phyloP scores from a whole-genome alignment of 225 moss, liverwort and hornwort genomes.

The Bryum argenteum region DNA sequence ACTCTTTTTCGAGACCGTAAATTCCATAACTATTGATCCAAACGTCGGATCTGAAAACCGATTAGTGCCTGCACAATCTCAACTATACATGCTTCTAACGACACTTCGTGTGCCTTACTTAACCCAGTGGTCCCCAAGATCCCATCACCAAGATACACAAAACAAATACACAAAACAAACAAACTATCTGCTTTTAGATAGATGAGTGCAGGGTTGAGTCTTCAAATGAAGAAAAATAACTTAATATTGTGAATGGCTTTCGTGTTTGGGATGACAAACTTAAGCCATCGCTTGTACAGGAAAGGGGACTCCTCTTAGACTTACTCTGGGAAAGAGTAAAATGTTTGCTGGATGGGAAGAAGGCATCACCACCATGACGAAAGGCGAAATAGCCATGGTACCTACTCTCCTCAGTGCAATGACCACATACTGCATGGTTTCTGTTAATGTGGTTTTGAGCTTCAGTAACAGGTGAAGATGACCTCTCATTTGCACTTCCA shows the following conservation, averaged over 20 bases:
- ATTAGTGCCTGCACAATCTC: too few species aligned
- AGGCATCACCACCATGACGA: constrained; percentile 74
- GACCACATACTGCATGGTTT: constrained; percentile 2
- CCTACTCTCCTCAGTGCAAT: constrained; percentile 16
- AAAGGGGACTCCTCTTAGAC: constrained; percentile 69
- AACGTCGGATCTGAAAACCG: too few species aligned
- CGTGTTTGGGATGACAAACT: constrained; percentile 5
- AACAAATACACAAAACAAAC: too few species aligned
- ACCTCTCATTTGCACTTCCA: constrained; percentile 5
- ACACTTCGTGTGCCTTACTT: too few species aligned
- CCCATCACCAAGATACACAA: too few species aligned
- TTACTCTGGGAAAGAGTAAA: constrained; percentile 90
- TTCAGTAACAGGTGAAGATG: constrained; percentile 23
- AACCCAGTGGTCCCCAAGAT: too few species aligned
- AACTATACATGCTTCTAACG: too few species aligned
- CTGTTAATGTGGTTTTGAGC: constrained; percentile 17
- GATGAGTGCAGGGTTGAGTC: background rate
- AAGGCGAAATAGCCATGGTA: constrained; percentile 98
- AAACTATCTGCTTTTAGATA: background rate
- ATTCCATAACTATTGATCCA: too few species aligned
- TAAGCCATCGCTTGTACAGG: constrained; percentile 48
- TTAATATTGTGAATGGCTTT: background rate
- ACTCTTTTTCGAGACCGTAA: too few species aligned
- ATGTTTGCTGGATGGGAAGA: constrained; percentile 96
- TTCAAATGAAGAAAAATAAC: background rate